Conservation (phyloP, 257 asterid genomes). For the Lycium ferocissimum region DNA sequence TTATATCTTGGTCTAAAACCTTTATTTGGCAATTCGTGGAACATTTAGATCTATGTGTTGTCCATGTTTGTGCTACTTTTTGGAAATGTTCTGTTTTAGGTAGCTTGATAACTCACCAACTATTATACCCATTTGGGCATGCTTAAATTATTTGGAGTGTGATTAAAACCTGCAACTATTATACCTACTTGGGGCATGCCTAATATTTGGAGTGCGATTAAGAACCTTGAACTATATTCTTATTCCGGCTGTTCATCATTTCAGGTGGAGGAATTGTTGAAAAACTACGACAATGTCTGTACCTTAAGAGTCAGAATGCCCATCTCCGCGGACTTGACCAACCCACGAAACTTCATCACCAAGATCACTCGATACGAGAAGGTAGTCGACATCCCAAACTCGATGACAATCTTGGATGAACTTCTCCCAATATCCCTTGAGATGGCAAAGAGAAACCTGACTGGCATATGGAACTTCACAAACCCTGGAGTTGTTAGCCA, state of each 20-base stretch:
- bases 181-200: neutral
- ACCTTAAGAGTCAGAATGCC: constrained; percentile 88
- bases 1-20: neutral
- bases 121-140: too few species aligned
- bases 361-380: constrained; percentile 73
- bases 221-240: neutral
- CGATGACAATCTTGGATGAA: constrained; percentile 84
- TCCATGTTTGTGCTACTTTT: neutral
- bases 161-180: too few species aligned
- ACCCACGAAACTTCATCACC: constrained; percentile 84
- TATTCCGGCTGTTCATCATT: constrained; percentile 17
- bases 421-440: constrained; percentile 85
- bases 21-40: neutral
- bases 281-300: constrained; percentile 80
- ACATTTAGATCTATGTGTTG: neutral
- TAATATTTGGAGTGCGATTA: neutral
- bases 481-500: constrained; percentile 90
- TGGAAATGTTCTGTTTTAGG: neutral
- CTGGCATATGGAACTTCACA: constrained; percentile 84
- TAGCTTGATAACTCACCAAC: too few species aligned
- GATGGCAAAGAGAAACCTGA: constrained; percentile 85
- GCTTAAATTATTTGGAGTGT: too few species aligned
- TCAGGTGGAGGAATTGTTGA: constrained; percentile 81
- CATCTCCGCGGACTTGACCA: constrained; percentile 71
- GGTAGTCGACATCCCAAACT: constrained; percentile 85